Evolutionary conservation across 495 filamentous ascomycete species (phyloP).

Genomic region (Bathelium albidoporum): DNA sequence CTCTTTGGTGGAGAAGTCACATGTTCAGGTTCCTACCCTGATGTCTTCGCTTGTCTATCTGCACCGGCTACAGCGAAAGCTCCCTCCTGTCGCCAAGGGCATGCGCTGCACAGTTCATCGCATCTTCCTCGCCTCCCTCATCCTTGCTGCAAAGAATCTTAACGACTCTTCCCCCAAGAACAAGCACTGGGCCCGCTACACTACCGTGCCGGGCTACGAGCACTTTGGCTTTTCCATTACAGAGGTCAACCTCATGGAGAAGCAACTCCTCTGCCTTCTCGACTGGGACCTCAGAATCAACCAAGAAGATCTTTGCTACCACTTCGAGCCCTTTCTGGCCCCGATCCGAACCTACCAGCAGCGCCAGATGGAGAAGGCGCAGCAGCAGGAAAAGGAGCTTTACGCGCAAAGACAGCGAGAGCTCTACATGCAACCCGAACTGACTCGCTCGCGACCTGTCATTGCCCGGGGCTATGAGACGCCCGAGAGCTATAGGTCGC

Average conservation of each 20-base stretch:
- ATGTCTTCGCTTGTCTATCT: conserved; percentile 97
- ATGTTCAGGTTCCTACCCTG: conserved; percentile 92
- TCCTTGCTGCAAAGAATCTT: conserved; percentile 68
- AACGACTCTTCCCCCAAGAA: conserved; percentile 96
- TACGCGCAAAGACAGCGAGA: conserved; percentile 23
- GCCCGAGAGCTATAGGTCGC: conserved; percentile 12
- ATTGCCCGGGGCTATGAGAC: conserved; percentile 7
- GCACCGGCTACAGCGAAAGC: conserved; percentile 63
- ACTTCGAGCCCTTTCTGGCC: conserved; percentile 78
- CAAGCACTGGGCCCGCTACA: conserved; percentile 98
- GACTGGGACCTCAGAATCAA: conserved; percentile 87
- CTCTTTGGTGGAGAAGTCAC: conserved; percentile 78
- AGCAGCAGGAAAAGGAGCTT: conserved; percentile 37
- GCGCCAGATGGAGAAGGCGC: conserved; percentile 30
- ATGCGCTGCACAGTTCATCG: conserved; percentile 93
- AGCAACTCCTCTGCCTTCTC: conserved; percentile 84
- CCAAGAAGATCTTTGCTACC: conserved; percentile 72
- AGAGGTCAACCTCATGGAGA: conserved; percentile 98
- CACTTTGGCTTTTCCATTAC: conserved; percentile 85
- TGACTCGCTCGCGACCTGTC: conserved; percentile 13
- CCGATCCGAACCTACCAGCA: conserved; percentile 54
- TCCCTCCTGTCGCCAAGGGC: conserved; percentile 92
- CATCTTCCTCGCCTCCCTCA: conserved; percentile 72
- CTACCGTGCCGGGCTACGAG: conserved; percentile 59
- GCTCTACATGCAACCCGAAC: conserved; percentile 20